Conservation (phyloP, 1,284 basidiomycete species). For the Cutaneotrichosporon spelunceum region DNA sequence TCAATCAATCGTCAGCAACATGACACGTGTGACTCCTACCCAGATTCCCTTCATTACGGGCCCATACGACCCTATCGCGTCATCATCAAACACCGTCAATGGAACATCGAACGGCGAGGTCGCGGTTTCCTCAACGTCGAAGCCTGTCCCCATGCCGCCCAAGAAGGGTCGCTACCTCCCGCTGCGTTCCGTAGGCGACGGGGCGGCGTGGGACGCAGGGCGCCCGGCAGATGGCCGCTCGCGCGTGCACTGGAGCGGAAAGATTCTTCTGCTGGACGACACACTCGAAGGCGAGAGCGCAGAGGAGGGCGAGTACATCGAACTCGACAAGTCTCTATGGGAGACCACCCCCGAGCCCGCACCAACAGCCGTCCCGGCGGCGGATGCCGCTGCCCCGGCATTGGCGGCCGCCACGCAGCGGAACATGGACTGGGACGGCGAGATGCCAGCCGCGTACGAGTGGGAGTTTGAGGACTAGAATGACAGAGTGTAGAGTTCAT, state of each 20-base stretch:
- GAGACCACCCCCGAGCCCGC: constrained; percentile 43
- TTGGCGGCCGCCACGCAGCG: constrained; percentile 36
- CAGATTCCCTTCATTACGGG: constrained; percentile 74
- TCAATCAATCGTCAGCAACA: constrained; percentile 76
- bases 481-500: constrained; percentile 13
- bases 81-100: background rate
- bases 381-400: constrained; percentile 35
- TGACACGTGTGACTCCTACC: constrained; percentile 86
- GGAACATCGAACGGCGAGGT: constrained; percentile 6
- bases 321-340: constrained; percentile 57
- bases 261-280: constrained; percentile 75
- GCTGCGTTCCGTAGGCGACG: constrained; percentile 23
- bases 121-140: background rate
- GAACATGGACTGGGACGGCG: constrained; percentile 64
- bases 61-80: constrained; percentile 20
- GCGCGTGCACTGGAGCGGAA: constrained; percentile 55
- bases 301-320: constrained; percentile 61
- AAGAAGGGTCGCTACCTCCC: constrained; percentile 25
- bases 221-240: constrained; percentile 23
- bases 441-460: constrained; percentile 61
- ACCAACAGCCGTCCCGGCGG: constrained; percentile 24
- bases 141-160: constrained; percentile 11
- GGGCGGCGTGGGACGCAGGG: constrained; percentile 18
- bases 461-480: constrained; percentile 45
- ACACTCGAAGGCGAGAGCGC: constrained; percentile 36